phyloP scores from a whole-genome alignment of 108 stramenopile species.

The Stephanodiscus minutulus region DNA sequence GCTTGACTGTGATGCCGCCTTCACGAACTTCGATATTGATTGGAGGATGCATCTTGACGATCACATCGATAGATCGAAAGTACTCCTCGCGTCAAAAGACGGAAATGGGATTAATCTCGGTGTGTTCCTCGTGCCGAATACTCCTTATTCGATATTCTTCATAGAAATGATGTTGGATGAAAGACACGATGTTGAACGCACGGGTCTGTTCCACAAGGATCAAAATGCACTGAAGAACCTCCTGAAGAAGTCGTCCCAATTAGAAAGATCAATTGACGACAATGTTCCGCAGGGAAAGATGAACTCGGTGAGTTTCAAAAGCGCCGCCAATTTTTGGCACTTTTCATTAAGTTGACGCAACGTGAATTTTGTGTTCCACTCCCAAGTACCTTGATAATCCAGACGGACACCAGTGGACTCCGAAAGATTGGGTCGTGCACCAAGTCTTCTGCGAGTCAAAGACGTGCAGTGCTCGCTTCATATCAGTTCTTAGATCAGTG shows the following conservation, averaged over 20 bases:
- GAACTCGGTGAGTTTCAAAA: constrained; percentile 3
- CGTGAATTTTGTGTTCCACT: no score
- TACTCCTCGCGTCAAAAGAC: constrained; percentile 22
- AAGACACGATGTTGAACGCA: constrained; percentile 1
- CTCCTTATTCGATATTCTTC: constrained; percentile 2
- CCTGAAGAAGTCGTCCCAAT: background rate
- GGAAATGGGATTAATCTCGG: constrained; percentile 24
- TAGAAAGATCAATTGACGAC: background rate
- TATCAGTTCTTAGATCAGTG: background rate
- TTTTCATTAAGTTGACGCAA: no score
- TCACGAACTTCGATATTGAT: constrained; percentile 39
- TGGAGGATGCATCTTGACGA: constrained; percentile 15
- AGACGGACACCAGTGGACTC: background rate
- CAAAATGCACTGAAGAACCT: constrained; percentile 23
- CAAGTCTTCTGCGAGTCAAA: background rate
- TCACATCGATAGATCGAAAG: constrained; percentile 15
- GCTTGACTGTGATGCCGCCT: constrained; percentile 40
- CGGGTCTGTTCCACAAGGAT: constrained; percentile 16
- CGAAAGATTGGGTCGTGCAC: background rate
- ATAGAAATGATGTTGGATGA: constrained; percentile 18
- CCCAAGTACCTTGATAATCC: background rate
- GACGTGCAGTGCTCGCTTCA: background rate
- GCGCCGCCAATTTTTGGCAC: no score
- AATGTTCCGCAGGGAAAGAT: background rate
- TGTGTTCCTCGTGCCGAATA: constrained; percentile 34